Evolutionary conservation across 306 rosid species (phyloP), one percentile per base, ranked within the genome.

Genomic region (Chamaecrista fasciculata): DNA sequence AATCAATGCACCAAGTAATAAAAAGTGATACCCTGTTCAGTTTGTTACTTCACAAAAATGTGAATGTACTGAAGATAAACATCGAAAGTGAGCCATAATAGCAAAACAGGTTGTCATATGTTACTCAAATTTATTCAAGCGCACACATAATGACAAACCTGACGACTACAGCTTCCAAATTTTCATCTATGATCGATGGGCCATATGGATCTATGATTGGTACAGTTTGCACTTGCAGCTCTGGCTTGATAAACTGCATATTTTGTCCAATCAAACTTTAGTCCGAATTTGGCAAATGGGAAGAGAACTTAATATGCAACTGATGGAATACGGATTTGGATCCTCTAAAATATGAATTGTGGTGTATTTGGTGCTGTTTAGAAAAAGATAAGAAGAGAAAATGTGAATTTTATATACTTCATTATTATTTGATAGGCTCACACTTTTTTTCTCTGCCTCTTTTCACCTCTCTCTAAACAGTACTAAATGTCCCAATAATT

Each of bases 151-250:
- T 26, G 59, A 71, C 85, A 44, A 70, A 92, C 98, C 98, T 92
- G 67, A 90, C 98, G 62, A 92, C 71, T 62, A 92, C 87, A 67
- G 96, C 96, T 73, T 92, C 96, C 86, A 92, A 83, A 57, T 82
- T 75, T 79, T 86, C 91, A 75, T 90, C 96, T 11, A 76, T 77
- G 67, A 90, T 81, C 40, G 98, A 92, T 67, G 98, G 98, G 55
- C 98, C 98, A 69, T 76, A 92, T 0, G 98, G 98, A 76, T 92
- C 98, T 0, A 76, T 77, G 39, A 92, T 90, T 40, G 96, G 96
- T 50, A 81, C 96, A 52, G 85, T 91, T 49, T 83, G 87, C 75
- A 90, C 90, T 18, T 70, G 84, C 74, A 90, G 73, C 62, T 76
- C 90, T 5, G 86, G 93, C 87, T 92, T 90, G 57, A 90, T 74